Evolutionary conservation across 306 rosid genomes (phyloP).

Genomic region (Adenanthera pavonina): DNA sequence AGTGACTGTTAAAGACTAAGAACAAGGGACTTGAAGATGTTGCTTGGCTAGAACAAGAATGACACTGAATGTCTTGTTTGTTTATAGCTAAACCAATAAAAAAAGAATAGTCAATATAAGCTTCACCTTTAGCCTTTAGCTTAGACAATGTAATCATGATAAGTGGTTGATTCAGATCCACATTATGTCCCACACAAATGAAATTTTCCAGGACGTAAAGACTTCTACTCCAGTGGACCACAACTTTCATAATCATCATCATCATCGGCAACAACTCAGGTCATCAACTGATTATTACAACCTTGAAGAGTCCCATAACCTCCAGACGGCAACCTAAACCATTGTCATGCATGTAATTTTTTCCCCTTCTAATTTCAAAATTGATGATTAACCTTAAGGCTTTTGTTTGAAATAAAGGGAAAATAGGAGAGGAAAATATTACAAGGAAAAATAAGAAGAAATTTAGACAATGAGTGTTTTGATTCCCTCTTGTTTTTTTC

Average conservation of each 20-base stretch:
- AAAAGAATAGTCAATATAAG: conserved; percentile 25
- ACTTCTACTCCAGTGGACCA: conserved; percentile 46
- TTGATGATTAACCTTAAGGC: neutral
- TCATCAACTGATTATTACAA: conserved; percentile 39
- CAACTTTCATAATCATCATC: conserved; percentile 26
- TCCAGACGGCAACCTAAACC: neutral
- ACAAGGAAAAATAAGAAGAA: neutral
- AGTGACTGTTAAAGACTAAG: neutral
- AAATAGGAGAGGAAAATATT: no score
- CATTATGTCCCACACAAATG: conserved; percentile 36
- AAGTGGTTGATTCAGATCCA: conserved; percentile 40
- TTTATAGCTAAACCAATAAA: conserved; percentile 39
- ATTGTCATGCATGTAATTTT: neutral
- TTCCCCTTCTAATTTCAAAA: neutral
- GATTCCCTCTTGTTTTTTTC: no score
- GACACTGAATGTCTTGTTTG: conserved; percentile 39
- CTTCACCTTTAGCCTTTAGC: conserved; percentile 45
- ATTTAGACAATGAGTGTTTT: no score
- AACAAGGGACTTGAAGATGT: neutral
- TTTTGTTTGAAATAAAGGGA: no score
- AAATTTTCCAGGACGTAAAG: conserved; percentile 38
- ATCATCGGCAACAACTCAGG: neutral
- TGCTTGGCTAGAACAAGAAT: conserved; percentile 38
- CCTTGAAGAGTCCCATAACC: conserved; percentile 46
- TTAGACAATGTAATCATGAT: conserved; percentile 51